Percentiles rank a stretch among this genome's conserved stretches.
These are phyloP conservation scores for Leishmania martiniquensis DNA, from an alignment of 208 protist species.

Conservation along the genomic window DNA sequence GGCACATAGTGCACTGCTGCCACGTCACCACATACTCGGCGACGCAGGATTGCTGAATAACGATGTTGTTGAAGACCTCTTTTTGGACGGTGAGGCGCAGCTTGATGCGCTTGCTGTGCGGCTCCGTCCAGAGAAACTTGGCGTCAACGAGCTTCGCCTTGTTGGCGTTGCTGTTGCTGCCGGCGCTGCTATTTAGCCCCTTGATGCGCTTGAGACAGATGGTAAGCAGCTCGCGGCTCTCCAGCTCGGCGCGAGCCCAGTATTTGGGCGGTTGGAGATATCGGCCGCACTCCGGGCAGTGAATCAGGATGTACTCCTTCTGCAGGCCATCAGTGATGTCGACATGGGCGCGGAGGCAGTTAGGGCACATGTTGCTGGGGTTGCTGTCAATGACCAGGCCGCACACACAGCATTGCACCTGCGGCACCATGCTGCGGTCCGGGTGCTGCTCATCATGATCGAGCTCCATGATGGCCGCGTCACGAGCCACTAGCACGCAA, in stretches of 20 bases:
- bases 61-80: slow-evolving; percentile 94
- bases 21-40: slow-evolving; percentile 98
- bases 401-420: slow-evolving; percentile 97
- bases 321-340: slow-evolving; percentile 99
- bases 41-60: slow-evolving; percentile 97
- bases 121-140: slow-evolving; percentile 99
- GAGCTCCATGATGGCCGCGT: slow-evolving; percentile 28
- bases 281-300: slow-evolving; percentile 94
- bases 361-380: slow-evolving; percentile 98
- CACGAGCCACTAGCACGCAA: not conserved
- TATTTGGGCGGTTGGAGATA: slow-evolving; percentile 98
- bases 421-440: slow-evolving; percentile 58
- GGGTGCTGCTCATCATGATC: slow-evolving; percentile 52
- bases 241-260: slow-evolving; percentile 95
- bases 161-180: slow-evolving; percentile 94
- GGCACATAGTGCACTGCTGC: slow-evolving; percentile 97
- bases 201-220: slow-evolving; percentile 98
- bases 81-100: slow-evolving; percentile 99
- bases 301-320: slow-evolving; percentile 96
- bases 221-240: slow-evolving; percentile 98
- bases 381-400: slow-evolving; percentile 97
- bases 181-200: slow-evolving; percentile 86
- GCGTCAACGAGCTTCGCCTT: slow-evolving; percentile 98
- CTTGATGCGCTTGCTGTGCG: slow-evolving; percentile 98
- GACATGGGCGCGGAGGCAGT: slow-evolving; percentile 96